Conservation (phyloP, 2,329 filamentous ascomycete species). For the Pezicula neosporulosa region DNA sequence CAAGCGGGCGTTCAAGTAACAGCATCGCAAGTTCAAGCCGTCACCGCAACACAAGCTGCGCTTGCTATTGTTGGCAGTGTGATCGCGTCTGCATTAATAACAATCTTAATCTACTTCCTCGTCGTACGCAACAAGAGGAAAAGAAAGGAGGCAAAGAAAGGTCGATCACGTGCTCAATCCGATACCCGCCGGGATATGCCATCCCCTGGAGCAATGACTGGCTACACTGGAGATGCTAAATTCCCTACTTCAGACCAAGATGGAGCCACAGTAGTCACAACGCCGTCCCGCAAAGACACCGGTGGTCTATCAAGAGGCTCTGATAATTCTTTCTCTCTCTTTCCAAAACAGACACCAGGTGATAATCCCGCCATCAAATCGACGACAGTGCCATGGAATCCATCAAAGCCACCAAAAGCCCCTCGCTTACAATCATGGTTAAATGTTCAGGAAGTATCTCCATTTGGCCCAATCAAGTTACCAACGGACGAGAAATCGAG, state of each 20-base stretch:
- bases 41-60: constrained; percentile 39
- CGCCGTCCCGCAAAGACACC: neutral
- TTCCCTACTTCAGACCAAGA: neutral
- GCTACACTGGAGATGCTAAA: neutral
- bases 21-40: constrained; percentile 32
- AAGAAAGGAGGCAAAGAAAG: neutral
- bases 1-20: neutral
- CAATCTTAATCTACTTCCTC: constrained; percentile 33
- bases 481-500: constrained; percentile 14
- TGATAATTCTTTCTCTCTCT: constrained; percentile 11
- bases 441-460: constrained; percentile 21
- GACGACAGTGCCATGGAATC: constrained; percentile 22
- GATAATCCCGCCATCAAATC: constrained; percentile 11
- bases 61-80: constrained; percentile 39
- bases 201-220: no score
- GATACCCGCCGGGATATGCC: no score
- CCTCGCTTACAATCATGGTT: constrained; percentile 21
- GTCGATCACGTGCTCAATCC: no score
- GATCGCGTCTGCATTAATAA: constrained; percentile 37
- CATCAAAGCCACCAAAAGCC: constrained; percentile 18
- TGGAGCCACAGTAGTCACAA: neutral
- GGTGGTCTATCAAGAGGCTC: constrained; percentile 4
- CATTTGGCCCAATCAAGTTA: constrained; percentile 20
- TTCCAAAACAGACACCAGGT: constrained; percentile 6
- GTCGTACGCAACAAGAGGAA: constrained; percentile 28